phyloP scores from a whole-genome alignment of 2,329 filamentous ascomycete genomes.

The Pestalotiopsis sp. region DNA sequence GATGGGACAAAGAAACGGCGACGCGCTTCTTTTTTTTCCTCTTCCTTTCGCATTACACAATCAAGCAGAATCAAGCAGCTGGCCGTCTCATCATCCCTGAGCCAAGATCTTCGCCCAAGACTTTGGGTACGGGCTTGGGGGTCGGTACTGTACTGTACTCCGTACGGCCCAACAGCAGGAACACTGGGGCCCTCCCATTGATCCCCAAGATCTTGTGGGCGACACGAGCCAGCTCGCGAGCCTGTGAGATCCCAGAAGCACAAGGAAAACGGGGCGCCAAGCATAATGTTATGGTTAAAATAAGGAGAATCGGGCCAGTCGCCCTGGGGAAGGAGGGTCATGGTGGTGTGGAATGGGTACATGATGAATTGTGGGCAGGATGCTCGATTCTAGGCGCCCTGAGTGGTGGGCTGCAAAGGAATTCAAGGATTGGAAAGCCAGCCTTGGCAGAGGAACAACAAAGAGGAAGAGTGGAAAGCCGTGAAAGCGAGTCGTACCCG shows the following conservation, averaged over 20 bases:
- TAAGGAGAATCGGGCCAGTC: neutral
- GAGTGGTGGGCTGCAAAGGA: neutral
- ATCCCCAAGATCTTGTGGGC: neutral
- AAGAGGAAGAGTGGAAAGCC: neutral
- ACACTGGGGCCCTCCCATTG: neutral
- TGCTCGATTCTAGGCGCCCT: neutral
- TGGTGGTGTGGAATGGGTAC: neutral
- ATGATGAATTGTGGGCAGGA: slow-evolving; percentile 2
- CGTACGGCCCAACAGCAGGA: neutral
- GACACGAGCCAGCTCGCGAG: neutral
- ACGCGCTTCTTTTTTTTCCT: neutral
- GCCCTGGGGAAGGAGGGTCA: neutral
- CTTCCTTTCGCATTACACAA: neutral
- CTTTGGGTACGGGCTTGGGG: neutral
- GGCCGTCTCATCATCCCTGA: slow-evolving; percentile 6
- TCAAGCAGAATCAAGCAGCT: neutral
- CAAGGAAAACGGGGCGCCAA: neutral
- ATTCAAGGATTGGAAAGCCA: neutral
- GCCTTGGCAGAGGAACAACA: neutral
- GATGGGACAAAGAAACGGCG: neutral
- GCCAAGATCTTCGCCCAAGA: slow-evolving; percentile 1
- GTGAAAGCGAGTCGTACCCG: neutral
- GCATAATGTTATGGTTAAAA: slow-evolving; percentile 13
- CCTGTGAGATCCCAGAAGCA: neutral
- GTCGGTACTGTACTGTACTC: neutral